Evolutionary conservation across 1,284 basidiomycete genomes (phyloP), one percentile per base, ranked within the genome.

Genomic region (Naganishia cerealis): DNA sequence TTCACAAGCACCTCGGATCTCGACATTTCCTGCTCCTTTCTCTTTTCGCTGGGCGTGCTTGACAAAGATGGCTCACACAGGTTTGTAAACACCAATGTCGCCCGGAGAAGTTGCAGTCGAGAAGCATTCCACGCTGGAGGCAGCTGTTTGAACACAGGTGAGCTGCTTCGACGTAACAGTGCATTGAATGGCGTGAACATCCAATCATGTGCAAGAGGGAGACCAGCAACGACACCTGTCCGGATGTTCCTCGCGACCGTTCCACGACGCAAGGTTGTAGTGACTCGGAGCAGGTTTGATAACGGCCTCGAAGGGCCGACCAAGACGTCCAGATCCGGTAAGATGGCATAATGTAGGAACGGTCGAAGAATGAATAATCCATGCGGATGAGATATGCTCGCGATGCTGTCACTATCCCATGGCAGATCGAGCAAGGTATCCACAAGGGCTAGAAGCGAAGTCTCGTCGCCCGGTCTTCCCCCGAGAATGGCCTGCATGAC

Each of bases 151-250:
- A 94, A 88, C 1, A 90, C 88, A 0, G 84, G 79, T 0, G 91
- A 91, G 10, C 86, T 85, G 5, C 88, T 88, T 0, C 90, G 92
- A 8, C 88, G 86, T 16, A 97, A 82, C 8, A 98, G 85, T 73
- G 94, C 90, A 73, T 92, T 86, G 6, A 97, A 78, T 0, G 92
- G 87, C 0, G 84, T 80, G 65, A 90, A 83, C 1, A 86, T 78
- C 91, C 93, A 97, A 75, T 92, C 90, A 4, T 80, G 78, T 0
- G 82, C 72, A 1, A 93, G 78, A 0, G 93, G 91, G 12, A 94
- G 84, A 0, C 88, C 85, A 52, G 74, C 62, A 66, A 76, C 50
- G 33, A 75, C 74, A 62, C 56, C 58, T 40, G 8, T 50, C 50
- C 38, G 67, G 67, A n/a, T 66, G 46, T 48, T 67, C 62, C 42